Evolutionary conservation across 192 early-diverging fungal species (phyloP).

Genomic region (Podila minutissima): DNA sequence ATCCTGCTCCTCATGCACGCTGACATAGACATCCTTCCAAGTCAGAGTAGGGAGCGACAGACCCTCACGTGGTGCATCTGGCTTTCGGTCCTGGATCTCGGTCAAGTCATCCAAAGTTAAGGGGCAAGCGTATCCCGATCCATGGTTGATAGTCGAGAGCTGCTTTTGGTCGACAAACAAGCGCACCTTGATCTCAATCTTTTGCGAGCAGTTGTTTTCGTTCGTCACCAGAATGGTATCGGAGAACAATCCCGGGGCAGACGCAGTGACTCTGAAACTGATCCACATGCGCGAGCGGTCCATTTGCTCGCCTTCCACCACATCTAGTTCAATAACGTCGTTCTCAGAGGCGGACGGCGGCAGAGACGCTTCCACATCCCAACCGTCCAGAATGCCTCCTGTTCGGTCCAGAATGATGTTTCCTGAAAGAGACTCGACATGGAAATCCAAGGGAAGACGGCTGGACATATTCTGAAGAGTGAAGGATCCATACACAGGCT

Average conservation of each 20-base stretch:
- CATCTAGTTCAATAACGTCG: conserved; percentile 18
- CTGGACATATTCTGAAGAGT: conserved; percentile 76
- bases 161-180: conserved; percentile 73
- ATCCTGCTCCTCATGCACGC: conserved; percentile 17
- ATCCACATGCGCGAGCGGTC: conserved; percentile 59
- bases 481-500: conserved; percentile 69
- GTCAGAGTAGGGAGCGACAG: conserved; percentile 28
- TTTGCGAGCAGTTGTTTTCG: conserved; percentile 72
- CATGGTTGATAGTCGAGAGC: conserved; percentile 26
- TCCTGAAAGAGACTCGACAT: conserved; percentile 59
- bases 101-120: conserved; percentile 24
- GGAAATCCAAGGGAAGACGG: conserved; percentile 74
- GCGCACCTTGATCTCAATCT: conserved; percentile 69
- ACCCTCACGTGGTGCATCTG: conserved; percentile 30
- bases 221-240: conserved; percentile 76
- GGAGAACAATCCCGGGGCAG: conserved; percentile 67
- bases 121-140: conserved; percentile 21
- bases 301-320: conserved; percentile 9
- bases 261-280: conserved; percentile 64
- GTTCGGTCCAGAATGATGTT: conserved; percentile 64
- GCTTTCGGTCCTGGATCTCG: conserved; percentile 32
- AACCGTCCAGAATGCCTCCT: conserved; percentile 63
- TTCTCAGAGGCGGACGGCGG: not conserved
- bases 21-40: conserved; percentile 45
- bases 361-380: conserved; percentile 50